phyloP scores from a whole-genome alignment of 2,329 filamentous ascomycete genomes.

The Cladosporium oxysporum region DNA sequence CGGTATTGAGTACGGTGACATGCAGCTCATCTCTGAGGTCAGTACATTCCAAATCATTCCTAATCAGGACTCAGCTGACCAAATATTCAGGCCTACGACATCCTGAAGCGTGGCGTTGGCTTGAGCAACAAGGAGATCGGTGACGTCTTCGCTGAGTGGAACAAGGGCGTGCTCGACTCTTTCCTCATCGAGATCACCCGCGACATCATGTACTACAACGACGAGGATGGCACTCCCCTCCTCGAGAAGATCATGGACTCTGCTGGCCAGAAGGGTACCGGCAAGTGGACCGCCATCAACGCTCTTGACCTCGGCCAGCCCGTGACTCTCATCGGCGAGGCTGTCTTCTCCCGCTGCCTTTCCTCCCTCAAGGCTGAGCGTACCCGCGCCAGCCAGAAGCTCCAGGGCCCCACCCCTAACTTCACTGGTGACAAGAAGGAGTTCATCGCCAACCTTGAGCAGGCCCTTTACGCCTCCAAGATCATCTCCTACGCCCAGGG shows the following conservation, averaged over 20 bases:
- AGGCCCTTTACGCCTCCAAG: conserved; percentile 98
- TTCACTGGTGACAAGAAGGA: conserved; percentile 90
- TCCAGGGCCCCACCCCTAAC: conserved; percentile 73
- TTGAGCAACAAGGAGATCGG: conserved; percentile 91
- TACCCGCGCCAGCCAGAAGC: conserved; percentile 73
- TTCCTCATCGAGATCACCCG: conserved; percentile 99
- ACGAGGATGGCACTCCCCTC: conserved; percentile 85
- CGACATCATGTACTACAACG: conserved; percentile 98
- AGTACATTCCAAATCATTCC: conserved; percentile 31
- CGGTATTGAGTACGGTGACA: conserved; percentile 99
- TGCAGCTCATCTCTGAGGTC: conserved; percentile 99
- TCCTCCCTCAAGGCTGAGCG: conserved; percentile 95
- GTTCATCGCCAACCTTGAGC: conserved; percentile 96
- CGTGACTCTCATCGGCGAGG: conserved; percentile 95
- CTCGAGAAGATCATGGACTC: conserved; percentile 99
- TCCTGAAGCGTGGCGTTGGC: conserved; percentile 97
- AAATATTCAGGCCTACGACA: conserved; percentile 86
- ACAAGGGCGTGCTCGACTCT: conserved; percentile 96
- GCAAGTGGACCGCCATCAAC: conserved; percentile 99
- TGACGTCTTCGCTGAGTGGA: conserved; percentile 93
- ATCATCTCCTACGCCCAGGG: conserved; percentile 99
- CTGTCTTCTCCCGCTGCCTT: conserved; percentile 92
- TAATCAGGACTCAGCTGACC: conserved; percentile 22
- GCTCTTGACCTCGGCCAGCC: conserved; percentile 98
- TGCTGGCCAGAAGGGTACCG: conserved; percentile 98